phyloP scores from a whole-genome alignment of 345 rosid species.

The Eucalyptus rudis region DNA sequence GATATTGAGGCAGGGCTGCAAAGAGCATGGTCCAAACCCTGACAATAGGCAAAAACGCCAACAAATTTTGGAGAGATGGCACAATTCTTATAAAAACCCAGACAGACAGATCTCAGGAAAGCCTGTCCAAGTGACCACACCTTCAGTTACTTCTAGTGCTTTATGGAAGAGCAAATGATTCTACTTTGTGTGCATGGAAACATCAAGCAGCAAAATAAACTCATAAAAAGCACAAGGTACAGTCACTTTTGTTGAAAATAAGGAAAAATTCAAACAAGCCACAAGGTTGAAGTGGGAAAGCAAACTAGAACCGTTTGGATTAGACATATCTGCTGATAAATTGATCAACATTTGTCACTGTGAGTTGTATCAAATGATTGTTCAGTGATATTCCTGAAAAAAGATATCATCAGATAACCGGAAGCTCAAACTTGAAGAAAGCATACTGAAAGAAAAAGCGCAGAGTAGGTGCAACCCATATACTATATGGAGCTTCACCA shows the following conservation, averaged over 20 bases:
- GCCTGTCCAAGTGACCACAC: not conserved
- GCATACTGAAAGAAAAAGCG: not conserved
- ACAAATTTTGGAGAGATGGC: not conserved
- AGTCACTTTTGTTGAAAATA: not conserved
- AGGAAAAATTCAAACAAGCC: not conserved
- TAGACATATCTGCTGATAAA: not conserved
- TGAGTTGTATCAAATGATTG: not conserved
- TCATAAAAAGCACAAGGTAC: not conserved
- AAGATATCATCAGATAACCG: not conserved
- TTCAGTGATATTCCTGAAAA: not conserved
- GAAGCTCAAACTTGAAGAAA: not conserved
- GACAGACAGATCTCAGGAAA: not conserved
- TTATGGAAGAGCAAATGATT: not conserved
- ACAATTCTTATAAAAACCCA: not conserved
- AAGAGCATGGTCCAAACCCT: not conserved
- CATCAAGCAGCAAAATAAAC: not conserved
- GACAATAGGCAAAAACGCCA: not conserved
- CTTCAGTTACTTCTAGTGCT: not conserved
- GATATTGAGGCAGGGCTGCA: not conserved
- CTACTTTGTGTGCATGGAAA: not conserved
- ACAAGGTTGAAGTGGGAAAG: not conserved
- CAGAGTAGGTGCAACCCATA: not conserved
- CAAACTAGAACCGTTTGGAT: not conserved
- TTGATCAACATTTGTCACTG: not conserved
- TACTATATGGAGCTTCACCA: not conserved